Conservation (phyloP, 176 grass and related monocot species). For the Avena sativa region DNA sequence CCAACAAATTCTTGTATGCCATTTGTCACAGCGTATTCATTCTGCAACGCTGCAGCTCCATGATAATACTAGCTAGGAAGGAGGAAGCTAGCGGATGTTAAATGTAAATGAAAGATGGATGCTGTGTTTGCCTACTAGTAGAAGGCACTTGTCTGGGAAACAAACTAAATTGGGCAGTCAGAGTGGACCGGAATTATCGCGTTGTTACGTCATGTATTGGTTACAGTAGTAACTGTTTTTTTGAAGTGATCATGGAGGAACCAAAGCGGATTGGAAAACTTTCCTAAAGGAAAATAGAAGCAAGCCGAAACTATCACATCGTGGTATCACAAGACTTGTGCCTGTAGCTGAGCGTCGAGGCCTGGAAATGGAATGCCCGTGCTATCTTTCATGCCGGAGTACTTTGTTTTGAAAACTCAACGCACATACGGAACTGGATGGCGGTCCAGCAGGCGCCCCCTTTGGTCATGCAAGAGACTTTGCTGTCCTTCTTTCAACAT, state of each 20-base stretch:
- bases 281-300: neutral
- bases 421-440: no score
- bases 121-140: no score
- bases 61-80: neutral
- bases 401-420: no score
- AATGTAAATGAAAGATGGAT: neutral
- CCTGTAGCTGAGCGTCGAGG: neutral
- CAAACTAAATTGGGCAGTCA: neutral
- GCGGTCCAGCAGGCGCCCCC: no score
- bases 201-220: neutral
- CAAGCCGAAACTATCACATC: neutral
- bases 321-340: neutral
- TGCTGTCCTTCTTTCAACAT: neutral
- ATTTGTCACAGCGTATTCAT: neutral
- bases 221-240: neutral
- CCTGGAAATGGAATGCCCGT: neutral
- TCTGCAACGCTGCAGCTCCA: constrained; percentile 18
- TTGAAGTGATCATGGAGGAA: neutral
- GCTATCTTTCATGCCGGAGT: no score
- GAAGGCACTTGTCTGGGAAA: no score
- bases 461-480: neutral
- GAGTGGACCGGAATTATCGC: neutral
- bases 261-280: neutral
- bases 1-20: neutral
- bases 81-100: neutral